Evolutionary conservation across 805 yeast genomes (phyloP).

Genomic region (Candida orba): DNA sequence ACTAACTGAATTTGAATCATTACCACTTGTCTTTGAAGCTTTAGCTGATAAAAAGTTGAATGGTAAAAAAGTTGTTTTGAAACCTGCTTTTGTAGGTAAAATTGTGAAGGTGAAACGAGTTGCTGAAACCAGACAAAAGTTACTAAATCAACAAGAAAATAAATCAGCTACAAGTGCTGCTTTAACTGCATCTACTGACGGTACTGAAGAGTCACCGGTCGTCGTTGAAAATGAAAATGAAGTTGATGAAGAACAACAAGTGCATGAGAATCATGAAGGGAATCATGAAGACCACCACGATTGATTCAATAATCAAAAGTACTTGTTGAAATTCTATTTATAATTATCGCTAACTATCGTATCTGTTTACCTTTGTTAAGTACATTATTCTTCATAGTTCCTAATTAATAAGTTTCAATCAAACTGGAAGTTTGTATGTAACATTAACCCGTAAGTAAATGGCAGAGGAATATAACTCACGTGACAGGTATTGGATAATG

Average conservation of each 20-base stretch:
- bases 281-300: no score
- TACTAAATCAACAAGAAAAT: conserved; percentile 9
- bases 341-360: no score
- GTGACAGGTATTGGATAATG: no score
- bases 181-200: neutral
- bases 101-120: conserved; percentile 37
- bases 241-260: neutral
- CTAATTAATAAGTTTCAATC: no score
- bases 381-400: no score
- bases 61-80: conserved; percentile 30
- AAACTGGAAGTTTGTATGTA: no score
- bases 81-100: conserved; percentile 35
- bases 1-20: conserved; percentile 34
- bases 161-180: conserved; percentile 12
- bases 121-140: conserved; percentile 21
- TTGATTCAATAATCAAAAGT: no score
- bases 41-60: conserved; percentile 31
- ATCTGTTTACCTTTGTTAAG: no score
- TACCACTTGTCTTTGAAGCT: conserved; percentile 35
- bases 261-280: neutral
- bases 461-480: no score
- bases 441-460: no score
- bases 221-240: neutral
- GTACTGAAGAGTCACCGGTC: neutral
- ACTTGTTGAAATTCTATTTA: no score